Base-by-base conservation (phyloP, 768 basidiomycete genomes). In the Tephrocybe sp. region DNA sequence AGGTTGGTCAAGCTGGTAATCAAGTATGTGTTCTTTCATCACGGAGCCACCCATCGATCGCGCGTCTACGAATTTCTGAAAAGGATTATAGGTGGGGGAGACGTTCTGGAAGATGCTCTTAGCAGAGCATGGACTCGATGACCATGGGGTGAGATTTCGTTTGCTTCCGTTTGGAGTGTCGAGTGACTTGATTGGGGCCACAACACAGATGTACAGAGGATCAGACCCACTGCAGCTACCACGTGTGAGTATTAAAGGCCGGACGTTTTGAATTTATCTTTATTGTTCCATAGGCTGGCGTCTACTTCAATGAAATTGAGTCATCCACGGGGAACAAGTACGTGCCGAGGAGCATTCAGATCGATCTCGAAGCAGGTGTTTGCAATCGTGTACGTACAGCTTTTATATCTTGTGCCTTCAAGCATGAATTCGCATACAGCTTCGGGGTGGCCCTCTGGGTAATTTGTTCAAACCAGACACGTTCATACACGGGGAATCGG, bases 331-430 rank as follows among this genome's bases (percentile, higher is more conserved):
- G 66, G 11, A 70, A 78, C 48, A 91, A 91, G 69, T 94, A 89
- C 57, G 90, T 98, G 6, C 94, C 94, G 10, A 79, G 94, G 29
- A 89, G 88, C 52, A 79, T 97, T 3, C 92, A 93, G 64, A 71
- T 97, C 56, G 94, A 98, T 74, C 73, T 97, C 36, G 94, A 97
- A 65, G 73, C 83, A 7, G 90, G 90, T 9, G 94, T 97, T 9
- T 83, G 86, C 62, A 83, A 94, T 56, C 79, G 76, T 45, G 87
- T 89, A 53, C 45, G 84, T 69, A 12, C 10, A 9, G 11, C 22
- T 36, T n/a, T 11, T 29, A 11, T 11, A 29, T 31, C n/a, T 39
- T 25, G 52, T 25, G 11, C n/a, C n/a, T 18, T 29, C 53, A 8
- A 22, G 4, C 15, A n/a, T 34, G 23, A 4, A 27, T 18, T 53